A percentile compares a stretch with the other conserved stretches of the same genome.
Evolutionary conservation across 2,329 filamentous ascomycete genomes (phyloP).

Genomic region (Pseudogymnoascus sp.): DNA sequence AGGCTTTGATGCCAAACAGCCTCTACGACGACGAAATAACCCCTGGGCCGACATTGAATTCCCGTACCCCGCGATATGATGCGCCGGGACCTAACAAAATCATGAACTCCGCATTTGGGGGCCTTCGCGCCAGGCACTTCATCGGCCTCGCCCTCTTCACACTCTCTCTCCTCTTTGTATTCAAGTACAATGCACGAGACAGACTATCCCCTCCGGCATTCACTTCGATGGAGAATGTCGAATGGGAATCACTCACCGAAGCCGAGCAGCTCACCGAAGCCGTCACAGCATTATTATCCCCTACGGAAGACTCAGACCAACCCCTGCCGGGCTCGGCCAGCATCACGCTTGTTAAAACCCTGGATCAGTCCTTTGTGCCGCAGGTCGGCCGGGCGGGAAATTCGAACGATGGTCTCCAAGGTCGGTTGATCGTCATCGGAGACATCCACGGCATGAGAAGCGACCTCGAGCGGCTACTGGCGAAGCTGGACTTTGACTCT

Average conservation of each 20-base stretch:
- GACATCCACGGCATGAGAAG: slow-evolving; percentile 85
- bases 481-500: slow-evolving; percentile 55
- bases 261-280: not conserved
- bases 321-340: not conserved
- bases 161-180: slow-evolving; percentile 2
- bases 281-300: not conserved
- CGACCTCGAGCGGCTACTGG: slow-evolving; percentile 58
- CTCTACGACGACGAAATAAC: not conserved
- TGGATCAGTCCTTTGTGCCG: not conserved
- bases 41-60: not conserved
- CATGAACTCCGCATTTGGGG: not conserved
- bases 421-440: slow-evolving; percentile 69
- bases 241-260: slow-evolving; percentile 4
- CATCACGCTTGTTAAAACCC: not conserved
- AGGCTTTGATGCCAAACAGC: not conserved
- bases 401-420: not conserved
- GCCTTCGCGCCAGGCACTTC: not conserved
- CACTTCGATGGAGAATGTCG: not conserved
- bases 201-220: not conserved
- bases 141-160: not conserved
- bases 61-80: not conserved
- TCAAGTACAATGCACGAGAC: not conserved
- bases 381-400: not conserved
- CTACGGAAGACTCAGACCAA: not conserved
- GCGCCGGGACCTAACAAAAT: not conserved